phyloP scores from a whole-genome alignment of 345 rosid genomes.

The Bruguiera parviflora region DNA sequence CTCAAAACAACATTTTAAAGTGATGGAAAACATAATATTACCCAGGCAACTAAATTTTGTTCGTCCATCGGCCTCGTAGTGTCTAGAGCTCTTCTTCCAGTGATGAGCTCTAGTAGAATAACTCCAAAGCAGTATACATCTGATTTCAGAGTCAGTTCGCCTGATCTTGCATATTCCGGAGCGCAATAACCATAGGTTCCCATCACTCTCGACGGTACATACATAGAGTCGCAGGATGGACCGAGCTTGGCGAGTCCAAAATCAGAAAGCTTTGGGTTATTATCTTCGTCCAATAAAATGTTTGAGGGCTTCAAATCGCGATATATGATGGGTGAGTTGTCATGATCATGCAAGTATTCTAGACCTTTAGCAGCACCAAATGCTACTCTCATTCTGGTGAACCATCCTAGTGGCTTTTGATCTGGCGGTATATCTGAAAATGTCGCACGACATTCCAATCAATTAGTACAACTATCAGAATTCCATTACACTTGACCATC shows the following conservation, averaged over 20 bases:
- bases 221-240: constrained; percentile 38
- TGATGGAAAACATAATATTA: constrained; percentile 14
- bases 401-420: constrained; percentile 49
- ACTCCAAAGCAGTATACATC: constrained; percentile 86
- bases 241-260: constrained; percentile 59
- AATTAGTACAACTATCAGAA: not conserved
- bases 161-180: constrained; percentile 64
- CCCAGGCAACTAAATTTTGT: constrained; percentile 82
- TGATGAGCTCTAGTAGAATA: constrained; percentile 65
- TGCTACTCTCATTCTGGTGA: constrained; percentile 56
- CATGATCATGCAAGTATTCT: constrained; percentile 56
- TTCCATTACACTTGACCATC: no score
- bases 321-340: constrained; percentile 51
- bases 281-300: constrained; percentile 50
- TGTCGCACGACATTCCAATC: not conserved
- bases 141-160: constrained; percentile 50
- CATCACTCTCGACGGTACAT: constrained; percentile 47
- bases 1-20: not conserved
- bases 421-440: constrained; percentile 35
- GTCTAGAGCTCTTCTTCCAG: constrained; percentile 68
- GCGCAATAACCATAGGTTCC: constrained; percentile 79
- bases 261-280: constrained; percentile 54
- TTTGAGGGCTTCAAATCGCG: constrained; percentile 64
- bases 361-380: constrained; percentile 63
- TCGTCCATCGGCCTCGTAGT: constrained; percentile 56